These are phyloP conservation scores for Trametes cinnabarina DNA, from an alignment of 768 basidiomycete species.

Conservation along the genomic window DNA sequence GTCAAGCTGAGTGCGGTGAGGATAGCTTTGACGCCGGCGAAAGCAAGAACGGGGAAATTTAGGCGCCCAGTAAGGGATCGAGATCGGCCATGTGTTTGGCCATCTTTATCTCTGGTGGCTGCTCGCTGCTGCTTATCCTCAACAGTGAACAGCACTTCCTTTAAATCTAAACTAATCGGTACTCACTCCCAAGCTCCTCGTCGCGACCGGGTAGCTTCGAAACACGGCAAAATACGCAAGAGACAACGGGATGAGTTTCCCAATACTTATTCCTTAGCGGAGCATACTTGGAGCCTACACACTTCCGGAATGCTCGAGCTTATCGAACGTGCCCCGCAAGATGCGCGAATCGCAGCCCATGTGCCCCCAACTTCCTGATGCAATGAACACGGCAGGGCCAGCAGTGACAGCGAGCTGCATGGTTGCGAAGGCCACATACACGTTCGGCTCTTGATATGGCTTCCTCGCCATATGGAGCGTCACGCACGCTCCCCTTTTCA, in stretches of 20 bases:
- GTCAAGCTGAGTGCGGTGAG: not conserved
- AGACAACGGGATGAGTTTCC: too few relatives aligned
- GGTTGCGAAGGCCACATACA: not conserved
- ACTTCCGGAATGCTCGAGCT: not conserved
- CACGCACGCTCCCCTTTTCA: not conserved
- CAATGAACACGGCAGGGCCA: not conserved
- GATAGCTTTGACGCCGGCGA: too few relatives aligned
- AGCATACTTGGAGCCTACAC: not conserved
- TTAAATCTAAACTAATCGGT: too few relatives aligned
- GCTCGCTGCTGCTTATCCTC: too few relatives aligned
- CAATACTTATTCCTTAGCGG: too few relatives aligned
- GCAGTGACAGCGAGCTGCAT: not conserved
- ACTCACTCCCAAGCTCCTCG: too few relatives aligned
- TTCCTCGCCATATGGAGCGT: not conserved
- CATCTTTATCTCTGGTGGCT: not conserved
- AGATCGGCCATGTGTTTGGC: conserved; percentile 2
- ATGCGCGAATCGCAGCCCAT: not conserved
- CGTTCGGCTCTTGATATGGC: not conserved
- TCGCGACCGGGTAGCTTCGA: too few relatives aligned
- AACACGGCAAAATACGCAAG: too few relatives aligned
- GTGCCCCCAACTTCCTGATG: not conserved
- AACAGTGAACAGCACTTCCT: too few relatives aligned
- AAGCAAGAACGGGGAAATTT: not conserved
- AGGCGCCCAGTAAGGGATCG: conserved; percentile 5
- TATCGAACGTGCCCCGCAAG: not conserved